Conservation (phyloP, 164 flowering plant genomes). For the Umbilicus rupestris region DNA sequence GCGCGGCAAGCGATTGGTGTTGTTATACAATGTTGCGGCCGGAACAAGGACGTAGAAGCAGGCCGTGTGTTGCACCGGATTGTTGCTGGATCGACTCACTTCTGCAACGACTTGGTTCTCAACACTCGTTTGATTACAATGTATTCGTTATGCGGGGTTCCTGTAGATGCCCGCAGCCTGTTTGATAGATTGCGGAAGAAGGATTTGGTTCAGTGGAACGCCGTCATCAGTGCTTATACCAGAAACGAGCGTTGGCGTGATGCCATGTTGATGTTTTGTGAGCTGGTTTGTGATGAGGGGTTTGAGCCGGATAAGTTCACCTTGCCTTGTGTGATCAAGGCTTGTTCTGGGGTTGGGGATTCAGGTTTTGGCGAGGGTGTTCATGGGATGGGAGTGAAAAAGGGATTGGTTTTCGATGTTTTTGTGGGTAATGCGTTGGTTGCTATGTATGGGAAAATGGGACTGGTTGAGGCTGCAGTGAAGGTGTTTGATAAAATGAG, state of each 20-base stretch:
- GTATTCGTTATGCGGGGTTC: slow-evolving; percentile 54
- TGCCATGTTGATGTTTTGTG: slow-evolving; percentile 32
- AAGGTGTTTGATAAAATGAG: slow-evolving; percentile 23
- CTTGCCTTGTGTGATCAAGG: slow-evolving; percentile 31
- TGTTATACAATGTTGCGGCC: slow-evolving; percentile 46
- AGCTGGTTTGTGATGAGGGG: slow-evolving; percentile 25
- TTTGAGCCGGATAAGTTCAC: slow-evolving; percentile 52
- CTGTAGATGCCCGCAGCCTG: slow-evolving; percentile 32
- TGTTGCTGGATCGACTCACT: slow-evolving; percentile 24
- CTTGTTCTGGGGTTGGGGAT: slow-evolving; percentile 23
- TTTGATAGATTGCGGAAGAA: slow-evolving; percentile 34
- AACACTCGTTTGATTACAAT: slow-evolving; percentile 51
- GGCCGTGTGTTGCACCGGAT: slow-evolving; percentile 38
- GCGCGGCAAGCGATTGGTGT: slow-evolving; percentile 29
- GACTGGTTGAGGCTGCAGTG: slow-evolving; percentile 25
- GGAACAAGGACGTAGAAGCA: slow-evolving; percentile 31
- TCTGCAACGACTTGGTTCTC: slow-evolving; percentile 32
- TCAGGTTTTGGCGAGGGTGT: slow-evolving; percentile 16
- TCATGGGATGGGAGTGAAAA: slow-evolving; percentile 25
- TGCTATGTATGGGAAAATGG: slow-evolving; percentile 27
- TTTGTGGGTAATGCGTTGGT: slow-evolving; percentile 32
- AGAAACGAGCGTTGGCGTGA: slow-evolving; percentile 45
- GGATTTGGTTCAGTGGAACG: slow-evolving; percentile 63
- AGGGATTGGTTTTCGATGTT: slow-evolving; percentile 23
- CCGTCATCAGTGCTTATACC: slow-evolving; percentile 42